Base-by-base conservation (phyloP, 352 stramenopile genomes). In the Elongisporangium undulatum region DNA sequence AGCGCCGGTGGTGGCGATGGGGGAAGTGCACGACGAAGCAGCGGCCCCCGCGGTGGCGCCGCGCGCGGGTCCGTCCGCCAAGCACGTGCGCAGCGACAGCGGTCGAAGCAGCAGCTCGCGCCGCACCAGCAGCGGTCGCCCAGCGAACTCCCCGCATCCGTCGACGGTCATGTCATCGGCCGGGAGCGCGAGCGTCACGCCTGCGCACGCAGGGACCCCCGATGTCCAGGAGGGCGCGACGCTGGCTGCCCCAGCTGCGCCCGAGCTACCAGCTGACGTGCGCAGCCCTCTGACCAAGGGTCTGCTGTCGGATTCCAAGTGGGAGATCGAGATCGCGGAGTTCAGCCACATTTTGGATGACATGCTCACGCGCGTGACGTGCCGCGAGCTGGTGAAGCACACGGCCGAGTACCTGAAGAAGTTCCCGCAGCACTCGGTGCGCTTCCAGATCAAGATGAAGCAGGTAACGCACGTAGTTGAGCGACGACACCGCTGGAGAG, bases 371-470 rank as follows among this genome's bases (percentile, higher is more conserved):
- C 83, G 81, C 58, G 79, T 91, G 7, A 87, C 80, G 16, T 81
- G 85, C 62, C 74, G 77, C 45, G 74, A 89, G n/a, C 69, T 93
- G n/a, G 82, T 93, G 29, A 68, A 79, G 10, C 72, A 84, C 58
- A 90, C 84, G 26, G 84, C 84, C 38, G 76, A 82, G 62, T 93
- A 85, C 62, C 89, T 93, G 70, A 75, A 73, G 55, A 60, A 71
- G 45, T 86, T 82, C 66, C 82, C 84, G 52, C 77, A 90, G 54
- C 84, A 93, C 60, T 69, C 82, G 54, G 60, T 89, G 49, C 82
- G 81, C 26, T 90, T 93, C 67, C 84, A 93, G 68, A 83, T 93
- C 78, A 93, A 93, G 67, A 87, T 93, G 74, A 93, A 93, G 79
- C 84, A 93, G 84, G 84, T 93, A 75, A 72, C 38, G 58, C 23